These are phyloP conservation scores for Lactarius hatsudake DNA, from an alignment of 768 basidiomycete species.

Conservation along the genomic window DNA sequence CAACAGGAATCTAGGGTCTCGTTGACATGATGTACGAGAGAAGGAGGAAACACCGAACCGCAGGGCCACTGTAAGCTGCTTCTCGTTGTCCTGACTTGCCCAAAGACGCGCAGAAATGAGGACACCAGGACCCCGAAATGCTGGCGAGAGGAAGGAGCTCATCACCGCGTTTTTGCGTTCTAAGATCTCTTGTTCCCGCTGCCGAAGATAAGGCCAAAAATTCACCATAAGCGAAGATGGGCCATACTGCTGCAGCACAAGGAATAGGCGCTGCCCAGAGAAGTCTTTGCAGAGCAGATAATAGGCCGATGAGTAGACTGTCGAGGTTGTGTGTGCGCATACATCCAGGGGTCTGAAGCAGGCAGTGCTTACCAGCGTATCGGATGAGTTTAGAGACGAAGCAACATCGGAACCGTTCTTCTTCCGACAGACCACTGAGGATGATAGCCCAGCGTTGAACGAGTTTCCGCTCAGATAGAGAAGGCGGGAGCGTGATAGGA, in stretches of 20 bases:
- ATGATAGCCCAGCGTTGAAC: constrained; percentile 53
- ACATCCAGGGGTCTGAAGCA: not conserved
- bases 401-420: constrained; percentile 46
- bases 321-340: constrained; percentile 8
- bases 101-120: constrained; percentile 50
- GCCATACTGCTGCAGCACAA: constrained; percentile 37
- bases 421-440: constrained; percentile 45
- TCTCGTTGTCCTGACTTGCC: constrained; percentile 56
- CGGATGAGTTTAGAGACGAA: constrained; percentile 59
- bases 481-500: constrained; percentile 55
- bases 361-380: constrained; percentile 51
- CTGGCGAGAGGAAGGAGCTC: constrained; percentile 49
- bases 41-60: constrained; percentile 41
- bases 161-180: constrained; percentile 41
- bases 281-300: constrained; percentile 47
- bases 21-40: not conserved
- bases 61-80: constrained; percentile 54
- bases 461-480: constrained; percentile 53
- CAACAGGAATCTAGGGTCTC: constrained; percentile 51
- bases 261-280: constrained; percentile 47
- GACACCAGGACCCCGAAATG: constrained; percentile 34
- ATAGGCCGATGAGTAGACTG: constrained; percentile 64
- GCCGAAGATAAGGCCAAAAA: constrained; percentile 68
- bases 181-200: constrained; percentile 45
- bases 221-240: constrained; percentile 48